Percentiles rank a stretch among this genome's conserved stretches.
Evolutionary conservation across 176 grass and related monocot species (phyloP).

Genomic region (Pharus latifolius): DNA sequence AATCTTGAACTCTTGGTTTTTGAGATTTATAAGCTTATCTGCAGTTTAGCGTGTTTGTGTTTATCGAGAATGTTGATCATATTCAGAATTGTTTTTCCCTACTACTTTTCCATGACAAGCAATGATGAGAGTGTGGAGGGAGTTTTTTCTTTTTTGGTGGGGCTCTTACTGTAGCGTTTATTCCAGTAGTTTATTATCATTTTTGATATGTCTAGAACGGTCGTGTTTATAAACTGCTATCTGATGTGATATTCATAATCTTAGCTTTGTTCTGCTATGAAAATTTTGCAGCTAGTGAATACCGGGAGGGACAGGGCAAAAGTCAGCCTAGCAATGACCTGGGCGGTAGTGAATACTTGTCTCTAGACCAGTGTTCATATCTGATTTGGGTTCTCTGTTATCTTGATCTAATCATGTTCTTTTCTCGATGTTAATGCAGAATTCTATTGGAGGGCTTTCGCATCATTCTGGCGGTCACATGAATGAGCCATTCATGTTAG

Average conservation of each 20-base stretch:
- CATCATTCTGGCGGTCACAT: conserved; percentile 80
- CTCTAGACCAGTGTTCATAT: background rate
- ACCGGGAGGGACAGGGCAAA: conserved; percentile 91
- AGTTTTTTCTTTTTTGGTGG: background rate
- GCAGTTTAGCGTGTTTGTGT: background rate
- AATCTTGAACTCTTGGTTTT: background rate
- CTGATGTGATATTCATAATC: conserved; percentile 2
- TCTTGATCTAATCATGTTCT: conserved; percentile 16
- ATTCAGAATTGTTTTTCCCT: background rate
- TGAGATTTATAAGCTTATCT: background rate
- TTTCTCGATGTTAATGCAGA: conserved; percentile 47
- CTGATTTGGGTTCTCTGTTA: background rate
- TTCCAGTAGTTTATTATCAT: background rate
- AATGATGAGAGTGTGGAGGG: too few species aligned
- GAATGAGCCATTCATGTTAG: conserved; percentile 93
- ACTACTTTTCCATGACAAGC: too few species aligned
- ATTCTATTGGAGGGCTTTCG: conserved; percentile 89
- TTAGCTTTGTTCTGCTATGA: conserved; percentile 11
- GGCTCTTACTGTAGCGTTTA: background rate
- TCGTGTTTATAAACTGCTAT: background rate
- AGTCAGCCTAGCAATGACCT: conserved; percentile 90
- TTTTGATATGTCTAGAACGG: background rate
- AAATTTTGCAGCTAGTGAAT: conserved; percentile 75
- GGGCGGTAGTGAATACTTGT: conserved; percentile 59
- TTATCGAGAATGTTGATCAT: background rate